These are phyloP conservation scores for Colletotrichum truncatum DNA, from an alignment of 2,329 filamentous ascomycete species.

Conservation along the genomic window DNA sequence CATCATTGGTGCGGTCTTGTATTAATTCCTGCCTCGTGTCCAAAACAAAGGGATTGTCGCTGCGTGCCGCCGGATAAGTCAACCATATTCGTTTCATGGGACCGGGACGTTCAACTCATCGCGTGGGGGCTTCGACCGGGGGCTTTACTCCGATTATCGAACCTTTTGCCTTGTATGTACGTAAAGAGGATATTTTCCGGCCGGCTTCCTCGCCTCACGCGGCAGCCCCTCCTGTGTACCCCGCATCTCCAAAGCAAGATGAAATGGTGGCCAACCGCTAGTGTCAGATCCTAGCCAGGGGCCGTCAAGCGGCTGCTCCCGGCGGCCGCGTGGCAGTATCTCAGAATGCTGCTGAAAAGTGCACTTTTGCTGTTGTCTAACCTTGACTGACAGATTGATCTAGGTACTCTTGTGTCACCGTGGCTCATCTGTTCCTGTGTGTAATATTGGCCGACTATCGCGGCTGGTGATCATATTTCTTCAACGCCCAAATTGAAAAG, in stretches of 20 bases:
- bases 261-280: not conserved
- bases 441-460: too few species aligned
- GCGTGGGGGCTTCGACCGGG: not conserved
- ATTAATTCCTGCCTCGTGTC: too few species aligned
- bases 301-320: slow-evolving; percentile 22
- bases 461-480: too few species aligned
- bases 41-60: not conserved
- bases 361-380: not conserved
- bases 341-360: not conserved
- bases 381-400: not conserved
- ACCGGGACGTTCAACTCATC: not conserved
- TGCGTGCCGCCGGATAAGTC: not conserved
- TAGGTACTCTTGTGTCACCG: not conserved
- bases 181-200: not conserved
- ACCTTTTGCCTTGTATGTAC: not conserved
- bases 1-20: too few species aligned
- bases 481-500: not conserved
- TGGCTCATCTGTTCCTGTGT: too few species aligned
- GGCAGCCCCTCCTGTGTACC: slow-evolving; percentile 7
- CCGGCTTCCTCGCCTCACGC: not conserved
- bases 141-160: not conserved
- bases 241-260: slow-evolving; percentile 21
- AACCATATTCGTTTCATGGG: not conserved
- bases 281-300: slow-evolving; percentile 22
- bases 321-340: not conserved